Conservation (phyloP, 1,284 basidiomycete genomes). For the Vanrija sp. region DNA sequence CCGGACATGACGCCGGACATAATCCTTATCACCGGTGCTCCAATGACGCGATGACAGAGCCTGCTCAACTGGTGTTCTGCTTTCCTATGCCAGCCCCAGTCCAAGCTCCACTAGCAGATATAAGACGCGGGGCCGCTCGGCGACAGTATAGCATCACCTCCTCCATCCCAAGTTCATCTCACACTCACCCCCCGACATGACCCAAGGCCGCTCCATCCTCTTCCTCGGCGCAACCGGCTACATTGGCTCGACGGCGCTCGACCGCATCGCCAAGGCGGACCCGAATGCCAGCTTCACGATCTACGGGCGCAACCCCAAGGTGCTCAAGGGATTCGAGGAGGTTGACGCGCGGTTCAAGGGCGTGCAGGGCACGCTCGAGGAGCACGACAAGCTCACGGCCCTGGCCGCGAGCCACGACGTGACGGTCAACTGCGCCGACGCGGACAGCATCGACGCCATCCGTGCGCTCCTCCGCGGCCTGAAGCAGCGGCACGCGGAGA, state of each 20-base stretch:
- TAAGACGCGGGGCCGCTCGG: too few species aligned
- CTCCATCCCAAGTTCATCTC: too few species aligned
- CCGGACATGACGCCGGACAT: too few species aligned
- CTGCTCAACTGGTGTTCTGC: too few species aligned
- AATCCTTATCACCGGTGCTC: too few species aligned
- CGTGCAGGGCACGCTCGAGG: slow-evolving; percentile 29
- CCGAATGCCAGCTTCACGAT: slow-evolving; percentile 2
- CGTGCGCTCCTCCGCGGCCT: slow-evolving; percentile 43
- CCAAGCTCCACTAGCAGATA: too few species aligned
- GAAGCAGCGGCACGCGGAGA: slow-evolving; percentile 32
- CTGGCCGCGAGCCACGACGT: slow-evolving; percentile 41
- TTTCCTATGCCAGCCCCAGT: too few species aligned
- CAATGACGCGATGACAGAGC: too few species aligned
- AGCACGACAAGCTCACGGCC: slow-evolving; percentile 33
- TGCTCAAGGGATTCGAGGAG: slow-evolving; percentile 2
- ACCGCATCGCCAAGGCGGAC: not conserved
- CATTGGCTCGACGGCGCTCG: slow-evolving; percentile 11
- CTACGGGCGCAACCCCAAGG: slow-evolving; percentile 2
- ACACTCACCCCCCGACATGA: not conserved
- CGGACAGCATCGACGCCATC: slow-evolving; percentile 39
- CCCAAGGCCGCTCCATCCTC: not conserved
- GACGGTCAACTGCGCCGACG: slow-evolving; percentile 43
- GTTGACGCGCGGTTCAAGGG: slow-evolving; percentile 3
- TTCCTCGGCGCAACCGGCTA: slow-evolving; percentile 6
- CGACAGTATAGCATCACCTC: too few species aligned